Conservation (phyloP, 1,139 yeast species). For the Pichia sp. region DNA sequence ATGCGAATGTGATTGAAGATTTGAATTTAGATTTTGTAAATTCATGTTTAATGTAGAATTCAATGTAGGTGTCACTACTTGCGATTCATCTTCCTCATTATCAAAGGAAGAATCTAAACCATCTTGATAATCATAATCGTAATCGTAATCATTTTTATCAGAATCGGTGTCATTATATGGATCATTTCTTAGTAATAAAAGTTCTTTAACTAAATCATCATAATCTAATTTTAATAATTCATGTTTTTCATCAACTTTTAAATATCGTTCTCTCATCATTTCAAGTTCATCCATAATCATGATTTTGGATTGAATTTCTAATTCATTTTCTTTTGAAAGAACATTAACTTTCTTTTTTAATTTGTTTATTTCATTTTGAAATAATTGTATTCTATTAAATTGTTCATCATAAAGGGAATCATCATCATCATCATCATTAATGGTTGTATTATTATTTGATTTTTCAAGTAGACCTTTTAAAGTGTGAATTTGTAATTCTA, state of each 20-base stretch:
- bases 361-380: conserved; percentile 34
- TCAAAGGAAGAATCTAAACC: conserved; percentile 11
- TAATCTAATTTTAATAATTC: conserved; percentile 25
- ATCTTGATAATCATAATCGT: background rate
- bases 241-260: conserved; percentile 28
- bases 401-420: conserved; percentile 16
- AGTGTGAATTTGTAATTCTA: conserved; percentile 21
- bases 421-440: background rate
- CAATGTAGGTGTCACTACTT: conserved; percentile 5
- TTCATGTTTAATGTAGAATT: background rate
- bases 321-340: conserved; percentile 45
- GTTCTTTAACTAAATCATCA: conserved; percentile 24
- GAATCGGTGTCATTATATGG: conserved; percentile 5
- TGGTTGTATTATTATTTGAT: background rate
- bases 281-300: conserved; percentile 53
- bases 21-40: background rate
- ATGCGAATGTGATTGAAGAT: no score
- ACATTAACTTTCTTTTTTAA: conserved; percentile 38
- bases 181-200: conserved; percentile 12
- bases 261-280: conserved; percentile 39
- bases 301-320: conserved; percentile 41
- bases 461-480: conserved; percentile 9
- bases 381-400: conserved; percentile 3
- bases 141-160: background rate
- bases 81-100: conserved; percentile 5